Conservation (phyloP, 768 basidiomycete genomes). For the Podaxis sp. region DNA sequence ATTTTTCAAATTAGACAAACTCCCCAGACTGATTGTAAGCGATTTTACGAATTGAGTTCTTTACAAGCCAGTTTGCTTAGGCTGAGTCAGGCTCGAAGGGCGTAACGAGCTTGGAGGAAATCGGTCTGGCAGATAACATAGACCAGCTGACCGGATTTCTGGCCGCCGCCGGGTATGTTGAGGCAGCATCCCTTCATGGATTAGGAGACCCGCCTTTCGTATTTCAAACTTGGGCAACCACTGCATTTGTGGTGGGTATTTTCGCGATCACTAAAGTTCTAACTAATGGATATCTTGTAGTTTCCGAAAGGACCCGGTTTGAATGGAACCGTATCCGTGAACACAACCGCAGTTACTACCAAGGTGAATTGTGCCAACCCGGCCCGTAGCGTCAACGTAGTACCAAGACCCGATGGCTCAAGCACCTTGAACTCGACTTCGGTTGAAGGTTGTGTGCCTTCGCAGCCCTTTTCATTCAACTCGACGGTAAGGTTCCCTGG, state of each 20-base stretch:
- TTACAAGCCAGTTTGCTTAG: not conserved
- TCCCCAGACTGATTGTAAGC: conserved; percentile 24
- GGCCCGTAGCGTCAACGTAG: conserved; percentile 22
- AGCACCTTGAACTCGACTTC: conserved; percentile 44
- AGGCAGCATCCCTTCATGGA: conserved; percentile 42
- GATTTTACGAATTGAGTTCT: not conserved
- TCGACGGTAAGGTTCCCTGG: conserved; percentile 27
- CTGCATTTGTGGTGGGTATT: conserved; percentile 46
- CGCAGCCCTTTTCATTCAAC: conserved; percentile 35
- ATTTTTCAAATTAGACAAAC: conserved; percentile 38
- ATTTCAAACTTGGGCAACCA: conserved; percentile 48
- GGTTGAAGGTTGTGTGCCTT: conserved; percentile 41
- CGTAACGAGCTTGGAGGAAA: conserved; percentile 39
- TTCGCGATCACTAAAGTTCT: not conserved
- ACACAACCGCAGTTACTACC: conserved; percentile 53
- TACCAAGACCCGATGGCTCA: conserved; percentile 15
- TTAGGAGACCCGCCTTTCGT: conserved; percentile 63
- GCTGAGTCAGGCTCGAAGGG: conserved; percentile 26
- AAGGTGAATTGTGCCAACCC: conserved; percentile 47
- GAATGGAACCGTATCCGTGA: conserved; percentile 53
- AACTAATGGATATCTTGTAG: conserved; percentile 27
- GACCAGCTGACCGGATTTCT: conserved; percentile 50
- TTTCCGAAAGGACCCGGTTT: conserved; percentile 40
- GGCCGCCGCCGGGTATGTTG: conserved; percentile 58
- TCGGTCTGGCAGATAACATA: conserved; percentile 48